Evolutionary conservation across 495 filamentous ascomycete genomes (phyloP), one percentile per base, ranked within the genome.

Genomic region (Aspergillus panamensis): DNA sequence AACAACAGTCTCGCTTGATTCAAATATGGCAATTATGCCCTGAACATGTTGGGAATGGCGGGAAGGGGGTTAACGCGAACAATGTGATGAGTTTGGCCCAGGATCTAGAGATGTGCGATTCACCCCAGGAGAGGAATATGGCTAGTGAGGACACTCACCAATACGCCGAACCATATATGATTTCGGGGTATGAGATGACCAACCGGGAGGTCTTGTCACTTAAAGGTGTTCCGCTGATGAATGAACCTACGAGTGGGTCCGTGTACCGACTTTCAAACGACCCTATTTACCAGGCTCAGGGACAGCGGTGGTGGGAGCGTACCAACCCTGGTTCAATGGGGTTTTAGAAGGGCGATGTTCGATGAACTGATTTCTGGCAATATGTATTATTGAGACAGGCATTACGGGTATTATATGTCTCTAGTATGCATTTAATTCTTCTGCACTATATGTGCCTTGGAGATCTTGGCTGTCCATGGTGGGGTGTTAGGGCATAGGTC

Each of bases 141-240:
- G 14, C 8, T 12, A 66, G 69, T 12, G 63, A 69, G 31, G 56
- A 69, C 57, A 57, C 48, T 6, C 65, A 73, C 33, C 66, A 72
- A 44, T 67, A 70, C 51, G 75, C 78, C 3, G 87, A 91, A 66
- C 86, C 86, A 12, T 91, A 91, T 65, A 89, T 91, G 84, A 62
- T 77, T 44, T 81, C 79, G 8, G 87, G 87, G 13, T 90, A 90
- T 66, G 82, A 84, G 51, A 71, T 76, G 39, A 65, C 82, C 42
- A 74, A 77, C n/a, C 71, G 68, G 37, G 73, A 77, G 25, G 25
- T 25, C 5, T 25, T 25, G 25, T 25, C 25, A 48, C 79, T 81
- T 64, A 82, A 82, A 53, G 73, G 58, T 69, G 75, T 44, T 68
- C 67, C 67, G 48, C 71, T 51, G 30, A 8, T 29, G 6, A 61